These are phyloP conservation scores for Solanum ossicruentum DNA, from an alignment of 257 asterid species.

Conservation along the genomic window DNA sequence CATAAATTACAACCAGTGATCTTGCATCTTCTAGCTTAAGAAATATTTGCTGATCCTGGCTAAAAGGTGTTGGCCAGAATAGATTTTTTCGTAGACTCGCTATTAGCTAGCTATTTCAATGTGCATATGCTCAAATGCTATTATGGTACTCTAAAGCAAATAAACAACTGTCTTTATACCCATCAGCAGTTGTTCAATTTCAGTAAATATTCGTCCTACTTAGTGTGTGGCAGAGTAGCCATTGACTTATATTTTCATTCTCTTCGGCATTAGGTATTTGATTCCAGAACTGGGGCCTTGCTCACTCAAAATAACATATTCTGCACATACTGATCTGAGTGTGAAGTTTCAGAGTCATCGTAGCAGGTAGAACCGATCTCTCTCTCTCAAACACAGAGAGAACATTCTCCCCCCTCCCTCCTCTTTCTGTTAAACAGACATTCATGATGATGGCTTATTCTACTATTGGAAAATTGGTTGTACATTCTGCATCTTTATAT, in stretches of 20 bases:
- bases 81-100: background rate
- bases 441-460: background rate
- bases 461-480: background rate
- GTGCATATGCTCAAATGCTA: background rate
- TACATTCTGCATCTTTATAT: background rate
- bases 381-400: background rate
- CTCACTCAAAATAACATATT: constrained; percentile 72
- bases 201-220: background rate
- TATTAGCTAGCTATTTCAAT: background rate
- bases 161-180: background rate
- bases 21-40: background rate
- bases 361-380: constrained; percentile 30
- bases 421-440: background rate
- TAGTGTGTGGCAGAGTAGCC: background rate
- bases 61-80: background rate
- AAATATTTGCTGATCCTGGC: background rate
- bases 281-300: constrained; percentile 94
- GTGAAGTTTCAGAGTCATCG: constrained; percentile 97
- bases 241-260: background rate
- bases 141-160: background rate
- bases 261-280: constrained; percentile 45
- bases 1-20: background rate
- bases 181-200: background rate
- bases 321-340: constrained; percentile 92
- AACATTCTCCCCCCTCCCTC: background rate